Evolutionary conservation across 208 protist species (phyloP).

Genomic region (Trypanosoma rangeli): DNA sequence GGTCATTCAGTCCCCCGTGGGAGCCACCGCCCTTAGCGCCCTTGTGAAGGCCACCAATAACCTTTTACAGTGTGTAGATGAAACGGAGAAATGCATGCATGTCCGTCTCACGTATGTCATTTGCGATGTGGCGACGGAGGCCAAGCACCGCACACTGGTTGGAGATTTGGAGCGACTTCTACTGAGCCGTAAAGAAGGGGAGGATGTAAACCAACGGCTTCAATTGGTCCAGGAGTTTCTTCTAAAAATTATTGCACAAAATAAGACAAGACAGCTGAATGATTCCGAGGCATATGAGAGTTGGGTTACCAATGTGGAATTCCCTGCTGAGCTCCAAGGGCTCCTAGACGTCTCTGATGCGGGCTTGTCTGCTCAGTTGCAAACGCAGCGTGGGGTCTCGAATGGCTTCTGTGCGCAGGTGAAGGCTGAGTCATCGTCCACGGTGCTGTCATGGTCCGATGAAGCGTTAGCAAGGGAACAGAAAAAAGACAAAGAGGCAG

Average conservation of each 20-base stretch:
- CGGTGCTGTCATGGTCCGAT: background rate
- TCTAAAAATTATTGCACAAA: background rate
- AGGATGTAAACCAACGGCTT: background rate
- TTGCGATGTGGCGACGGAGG: constrained; percentile 3
- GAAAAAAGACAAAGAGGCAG: background rate
- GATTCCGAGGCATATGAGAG: constrained; percentile 14
- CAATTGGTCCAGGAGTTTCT: constrained; percentile 24
- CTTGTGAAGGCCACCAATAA: constrained; percentile 3
- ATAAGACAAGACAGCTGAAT: background rate
- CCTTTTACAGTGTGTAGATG: constrained; percentile 17
- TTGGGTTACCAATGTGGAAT: constrained; percentile 2
- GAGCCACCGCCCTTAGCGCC: constrained; percentile 4
- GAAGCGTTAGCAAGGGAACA: background rate
- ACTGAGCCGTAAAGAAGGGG: background rate
- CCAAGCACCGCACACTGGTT: constrained; percentile 9
- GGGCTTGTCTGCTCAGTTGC: background rate
- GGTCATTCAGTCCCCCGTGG: constrained; percentile 2
- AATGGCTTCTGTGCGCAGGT: constrained; percentile 20
- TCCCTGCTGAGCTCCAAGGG: constrained; percentile 13
- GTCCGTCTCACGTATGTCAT: constrained; percentile 19
- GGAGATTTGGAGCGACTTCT: constrained; percentile 25
- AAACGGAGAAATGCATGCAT: constrained; percentile 2
- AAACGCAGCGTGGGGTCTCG: constrained; percentile 3
- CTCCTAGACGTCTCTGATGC: constrained; percentile 3
- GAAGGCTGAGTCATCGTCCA: background rate